Base-by-base conservation (phyloP, 805 yeast genomes). In the Candida dajiaensis region DNA sequence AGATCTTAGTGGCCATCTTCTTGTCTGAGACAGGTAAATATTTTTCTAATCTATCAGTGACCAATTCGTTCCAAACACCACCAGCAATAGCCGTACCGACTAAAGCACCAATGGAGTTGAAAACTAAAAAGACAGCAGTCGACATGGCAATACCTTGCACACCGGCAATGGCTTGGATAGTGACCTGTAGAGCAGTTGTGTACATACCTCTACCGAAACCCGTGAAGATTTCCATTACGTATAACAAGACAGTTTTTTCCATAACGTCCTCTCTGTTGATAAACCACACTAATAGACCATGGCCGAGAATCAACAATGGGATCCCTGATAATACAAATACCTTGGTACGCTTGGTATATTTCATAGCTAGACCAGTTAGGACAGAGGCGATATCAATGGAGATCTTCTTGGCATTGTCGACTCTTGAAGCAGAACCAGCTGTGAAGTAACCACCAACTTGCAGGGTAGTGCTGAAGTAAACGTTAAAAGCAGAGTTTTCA, bases 381-480 rank as follows among this genome's bases (percentile, higher is more conserved):
- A 63, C 53, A 18, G 60, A 51, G 18, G 58, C 58, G 36, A 62
- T 54, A 36, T 63, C 61, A 25, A 58, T 22, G 15, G 59, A 50
- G 37, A 50, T 61, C 48, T 60, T 63, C 50, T 62, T 63, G 38
- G 69, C 53, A 23, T 54, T 49, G 53, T 63, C 62, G 40, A 65
- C 53, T 54, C 67, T 61, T 15, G 56, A 47, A 21, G 66, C 64
- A 42, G 58, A 53, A 23, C 66, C 66, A 23, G 56, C 60, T 23
- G 56, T 49, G 48, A 45, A 53, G 44, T 59, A 57, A 43, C 62
- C 61, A 44, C 64, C 59, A 48, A 61, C 67, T 52, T 63, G 66
- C 31, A 61, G 46, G 11, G 45, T 46, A 2, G 66, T 61, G 43
- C 56, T 47, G 48, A 60, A 53, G 47, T 61, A 61, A 3, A 59